These are phyloP conservation scores for Trypanosoma mega DNA, from an alignment of 208 protist genomes.

Conservation along the genomic window DNA sequence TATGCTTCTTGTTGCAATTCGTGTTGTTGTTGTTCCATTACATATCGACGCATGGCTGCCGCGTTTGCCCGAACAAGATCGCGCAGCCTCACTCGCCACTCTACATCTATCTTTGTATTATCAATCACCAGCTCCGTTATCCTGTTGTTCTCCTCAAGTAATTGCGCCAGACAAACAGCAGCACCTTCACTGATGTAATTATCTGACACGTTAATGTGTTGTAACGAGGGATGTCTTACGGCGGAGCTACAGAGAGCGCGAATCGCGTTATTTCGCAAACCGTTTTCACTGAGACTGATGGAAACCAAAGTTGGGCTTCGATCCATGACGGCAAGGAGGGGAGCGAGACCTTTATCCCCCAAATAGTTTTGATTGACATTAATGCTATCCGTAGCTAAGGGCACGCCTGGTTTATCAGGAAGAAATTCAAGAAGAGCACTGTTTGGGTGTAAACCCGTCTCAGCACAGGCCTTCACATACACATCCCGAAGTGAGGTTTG, in stretches of 20 bases:
- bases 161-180: constrained; percentile 45
- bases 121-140: constrained; percentile 72
- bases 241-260: constrained; percentile 45
- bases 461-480: constrained; percentile 76
- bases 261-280: constrained; percentile 81
- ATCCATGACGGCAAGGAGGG: constrained; percentile 65
- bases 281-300: constrained; percentile 74
- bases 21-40: not conserved
- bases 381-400: constrained; percentile 39
- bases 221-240: constrained; percentile 51
- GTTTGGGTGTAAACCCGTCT: constrained; percentile 70
- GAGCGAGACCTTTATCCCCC: constrained; percentile 79
- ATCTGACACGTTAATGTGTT: constrained; percentile 78
- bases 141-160: constrained; percentile 57
- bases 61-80: constrained; percentile 55
- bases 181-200: constrained; percentile 91
- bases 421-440: constrained; percentile 64
- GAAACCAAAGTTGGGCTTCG: constrained; percentile 47
- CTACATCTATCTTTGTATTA: constrained; percentile 86
- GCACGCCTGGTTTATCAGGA: constrained; percentile 37
- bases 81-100: constrained; percentile 60
- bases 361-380: constrained; percentile 89
- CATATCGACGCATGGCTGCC: constrained; percentile 13
- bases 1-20: not conserved
- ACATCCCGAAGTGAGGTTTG: constrained; percentile 54